Base-by-base conservation (phyloP, 441 rosid genomes). In the Biscutella auriculata region DNA sequence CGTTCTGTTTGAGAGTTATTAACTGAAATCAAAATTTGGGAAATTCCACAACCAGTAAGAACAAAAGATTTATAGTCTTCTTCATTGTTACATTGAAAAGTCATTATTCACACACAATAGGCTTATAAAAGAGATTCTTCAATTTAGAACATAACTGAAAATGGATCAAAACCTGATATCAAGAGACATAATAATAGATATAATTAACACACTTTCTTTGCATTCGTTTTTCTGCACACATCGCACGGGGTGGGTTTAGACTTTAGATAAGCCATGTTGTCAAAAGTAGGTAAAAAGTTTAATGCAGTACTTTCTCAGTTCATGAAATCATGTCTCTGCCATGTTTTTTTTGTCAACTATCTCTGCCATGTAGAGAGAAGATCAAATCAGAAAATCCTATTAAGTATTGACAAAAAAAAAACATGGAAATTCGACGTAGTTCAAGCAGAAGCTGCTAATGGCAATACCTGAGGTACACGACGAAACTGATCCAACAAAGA, bases 331-430 rank as follows among this genome's bases (percentile, higher is more conserved):
- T n/a, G n/a, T n/a, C n/a, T n/a, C n/a, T n/a, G n/a, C n/a, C n/a
- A n/a, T n/a, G n/a, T n/a, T n/a, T n/a, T n/a, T n/a, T n/a, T n/a
- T n/a, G n/a, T n/a, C n/a, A n/a, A n/a, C n/a, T n/a, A n/a, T 67
- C 17, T 65, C 34, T 52, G 61, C 53, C 14, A 39, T 68, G 72
- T 68, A 68, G 63, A 62, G 4, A 48, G 41, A 41, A 23, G 59
- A 62, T 40, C 25, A 42, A 55, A 39, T 54, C 67, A 68, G 58
- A 61, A 61, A 68, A 53, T 60, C 62, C 10, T 46, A 47, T 48
- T 39, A 61, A 67, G 55, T 60, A 67, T 67, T 67, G 51, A 67
- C 61, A n/a, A n/a, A n/a, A n/a, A 56, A 39, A 63, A 52, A 35
- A 52, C 6, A 36, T 69, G 48, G 54, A 49, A 59, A 66, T 35